Conservation (phyloP, 306 rosid genomes). For the Quercus variabilis region DNA sequence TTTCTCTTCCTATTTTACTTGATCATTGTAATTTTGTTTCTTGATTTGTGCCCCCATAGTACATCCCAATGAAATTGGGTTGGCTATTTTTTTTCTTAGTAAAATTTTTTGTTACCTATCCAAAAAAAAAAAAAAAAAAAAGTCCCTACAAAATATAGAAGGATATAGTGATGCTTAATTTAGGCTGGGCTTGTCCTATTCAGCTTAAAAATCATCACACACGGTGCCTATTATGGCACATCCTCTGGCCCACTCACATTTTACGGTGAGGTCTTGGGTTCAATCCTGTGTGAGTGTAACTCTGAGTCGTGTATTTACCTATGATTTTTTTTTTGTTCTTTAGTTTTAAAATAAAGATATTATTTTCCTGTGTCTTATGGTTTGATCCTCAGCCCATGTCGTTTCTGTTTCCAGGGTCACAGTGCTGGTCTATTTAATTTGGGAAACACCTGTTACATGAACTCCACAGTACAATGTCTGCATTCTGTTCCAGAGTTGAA, state of each 20-base stretch:
- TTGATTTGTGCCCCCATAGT: too few relatives aligned
- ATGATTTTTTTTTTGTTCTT: not conserved
- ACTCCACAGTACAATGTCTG: constrained; percentile 94
- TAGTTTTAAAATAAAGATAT: not conserved
- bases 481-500: constrained; percentile 98
- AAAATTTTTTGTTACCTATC: too few relatives aligned
- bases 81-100: too few relatives aligned
- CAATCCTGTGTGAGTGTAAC: not conserved
- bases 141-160: too few relatives aligned
- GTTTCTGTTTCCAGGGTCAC: constrained; percentile 61
- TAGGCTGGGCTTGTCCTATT: not conserved
- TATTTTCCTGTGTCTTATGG: not conserved
- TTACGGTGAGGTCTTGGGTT: not conserved
- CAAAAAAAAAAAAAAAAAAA: too few relatives aligned
- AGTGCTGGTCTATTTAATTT: constrained; percentile 89
- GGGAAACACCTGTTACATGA: constrained; percentile 99
- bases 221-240: not conserved
- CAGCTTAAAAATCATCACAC: not conserved
- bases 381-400: not conserved
- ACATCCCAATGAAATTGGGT: too few relatives aligned
- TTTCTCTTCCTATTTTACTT: too few relatives aligned
- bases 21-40: too few relatives aligned
- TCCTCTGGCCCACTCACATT: not conserved
- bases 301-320: not conserved
- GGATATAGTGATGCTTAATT: not conserved